phyloP scores from a whole-genome alignment of 129 eudicot species.

The Helichrysum umbraculigerum region DNA sequence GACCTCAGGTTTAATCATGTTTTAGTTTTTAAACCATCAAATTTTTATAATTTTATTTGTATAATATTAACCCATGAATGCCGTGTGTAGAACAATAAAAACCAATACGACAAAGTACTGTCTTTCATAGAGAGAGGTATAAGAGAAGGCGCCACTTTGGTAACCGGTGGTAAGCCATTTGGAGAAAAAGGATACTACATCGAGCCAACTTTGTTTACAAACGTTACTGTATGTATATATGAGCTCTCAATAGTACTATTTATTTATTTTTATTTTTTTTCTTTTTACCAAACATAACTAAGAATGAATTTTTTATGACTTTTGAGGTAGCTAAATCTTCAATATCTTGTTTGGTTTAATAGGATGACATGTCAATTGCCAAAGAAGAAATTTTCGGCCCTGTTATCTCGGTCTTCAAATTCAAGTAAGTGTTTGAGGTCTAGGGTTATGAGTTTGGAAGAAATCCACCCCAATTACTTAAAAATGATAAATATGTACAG shows the following conservation, averaged over 20 bases:
- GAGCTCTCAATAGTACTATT: too few relatives aligned
- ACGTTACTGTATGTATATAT: constrained; percentile 38
- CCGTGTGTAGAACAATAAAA: constrained; percentile 48
- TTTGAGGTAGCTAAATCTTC: background rate
- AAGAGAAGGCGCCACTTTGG: constrained; percentile 71
- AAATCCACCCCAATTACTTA: background rate
- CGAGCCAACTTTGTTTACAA: constrained; percentile 65
- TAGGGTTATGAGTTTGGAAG: too few relatives aligned
- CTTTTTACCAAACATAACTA: background rate
- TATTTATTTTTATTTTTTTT: constrained; percentile 17
- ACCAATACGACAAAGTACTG: constrained; percentile 51
- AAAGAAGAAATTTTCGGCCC: constrained; percentile 79
- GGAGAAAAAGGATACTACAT: constrained; percentile 60
- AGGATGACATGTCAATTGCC: constrained; percentile 77
- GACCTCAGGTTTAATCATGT: constrained; percentile 58
- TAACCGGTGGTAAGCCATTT: constrained; percentile 60
- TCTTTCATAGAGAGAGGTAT: constrained; percentile 61
- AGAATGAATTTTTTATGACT: too few relatives aligned
- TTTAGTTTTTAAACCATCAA: background rate
- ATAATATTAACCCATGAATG: background rate
- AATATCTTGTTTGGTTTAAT: background rate
- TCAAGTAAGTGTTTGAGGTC: constrained; percentile 50
- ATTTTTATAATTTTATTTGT: background rate
- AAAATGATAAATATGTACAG: constrained; percentile 5
- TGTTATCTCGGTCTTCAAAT: constrained; percentile 61